Base-by-base conservation (phyloP, 495 filamentous ascomycete genomes). In the Podospora bellae-mahoneyi region DNA sequence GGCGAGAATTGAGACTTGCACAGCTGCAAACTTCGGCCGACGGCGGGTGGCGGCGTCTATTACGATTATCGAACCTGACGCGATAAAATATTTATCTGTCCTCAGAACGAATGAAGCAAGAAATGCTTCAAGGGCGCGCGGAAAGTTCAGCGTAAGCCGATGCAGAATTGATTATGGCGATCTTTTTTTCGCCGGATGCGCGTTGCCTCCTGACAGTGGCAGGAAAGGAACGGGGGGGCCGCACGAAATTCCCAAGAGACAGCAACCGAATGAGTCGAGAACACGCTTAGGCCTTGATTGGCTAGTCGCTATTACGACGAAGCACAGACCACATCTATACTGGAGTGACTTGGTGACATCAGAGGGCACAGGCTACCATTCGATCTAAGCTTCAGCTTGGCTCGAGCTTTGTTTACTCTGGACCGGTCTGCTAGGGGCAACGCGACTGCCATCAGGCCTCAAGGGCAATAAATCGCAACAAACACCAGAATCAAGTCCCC, bases 401-500 rank as follows among this genome's bases (percentile, higher is more conserved):
- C 18, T 67, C 32, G 30, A 18, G 19, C 48, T 65, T 74, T 76
- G 74, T 76, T 76, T 76, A 76, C 74, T 74, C 68, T 64, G 32
- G 5, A 1, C 26, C 34, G 19, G 23, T 60, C 48, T 69, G 74
- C 64, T 69, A 70, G 65, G 67, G 72, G 74, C 74, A 76, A 76
- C 74, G 58, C 32, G 48, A 48, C 32, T 62, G 2, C 15, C 28
- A 34, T 48, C 39, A 48, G 39, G 39, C 39, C 39, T 48, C 39
- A 48, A 48, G 39, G 44, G 23, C 23, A 23, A 23, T 10, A 62
- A 62, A 28, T 62, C 19, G n/a, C 55, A 58, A 58, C 55, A 58
- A 58, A 58, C 55, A 58, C 55, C 55, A 19, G n/a, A 58, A 9
- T 9, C 7, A 58, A 58, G 55, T 58, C n/a, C 55, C 55, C 39